These are phyloP conservation scores for Astraeus odoratus DNA, from an alignment of 768 basidiomycete genomes.

Conservation along the genomic window DNA sequence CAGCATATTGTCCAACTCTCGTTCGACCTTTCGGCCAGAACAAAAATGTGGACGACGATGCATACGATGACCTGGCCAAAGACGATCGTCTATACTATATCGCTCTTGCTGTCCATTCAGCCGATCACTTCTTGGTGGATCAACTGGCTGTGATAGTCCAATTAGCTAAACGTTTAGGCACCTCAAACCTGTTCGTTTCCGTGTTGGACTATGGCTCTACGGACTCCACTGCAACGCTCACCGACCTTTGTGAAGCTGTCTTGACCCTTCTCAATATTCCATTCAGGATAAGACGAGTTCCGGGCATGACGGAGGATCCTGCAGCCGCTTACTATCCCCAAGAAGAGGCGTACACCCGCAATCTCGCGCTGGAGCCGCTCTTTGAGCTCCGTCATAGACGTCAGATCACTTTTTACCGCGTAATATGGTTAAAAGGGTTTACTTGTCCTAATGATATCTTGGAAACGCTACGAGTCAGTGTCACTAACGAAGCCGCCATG, in stretches of 20 bases:
- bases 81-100: conserved; percentile 88
- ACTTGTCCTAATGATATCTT: conserved; percentile 98
- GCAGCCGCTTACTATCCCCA: conserved; percentile 88
- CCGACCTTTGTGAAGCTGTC: conserved; percentile 92
- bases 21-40: conserved; percentile 94
- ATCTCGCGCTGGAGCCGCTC: conserved; percentile 87
- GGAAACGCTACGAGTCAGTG: conserved; percentile 88
- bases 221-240: conserved; percentile 91
- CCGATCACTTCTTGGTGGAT: conserved; percentile 98
- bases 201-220: conserved; percentile 96
- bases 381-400: conserved; percentile 72
- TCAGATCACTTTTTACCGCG: conserved; percentile 78
- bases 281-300: conserved; percentile 86
- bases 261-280: conserved; percentile 89
- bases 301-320: conserved; percentile 88
- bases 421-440: conserved; percentile 98
- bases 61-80: conserved; percentile 83
- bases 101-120: conserved; percentile 93
- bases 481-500: conserved; percentile 91
- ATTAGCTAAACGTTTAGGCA: conserved; percentile 84
- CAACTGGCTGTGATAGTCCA: conserved; percentile 98
- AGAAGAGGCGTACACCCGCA: conserved; percentile 92
- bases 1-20: conserved; percentile 89
- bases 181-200: conserved; percentile 88
- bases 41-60: conserved; percentile 58